Conservation (phyloP, 768 basidiomycete species). For the Auricularia cornea region DNA sequence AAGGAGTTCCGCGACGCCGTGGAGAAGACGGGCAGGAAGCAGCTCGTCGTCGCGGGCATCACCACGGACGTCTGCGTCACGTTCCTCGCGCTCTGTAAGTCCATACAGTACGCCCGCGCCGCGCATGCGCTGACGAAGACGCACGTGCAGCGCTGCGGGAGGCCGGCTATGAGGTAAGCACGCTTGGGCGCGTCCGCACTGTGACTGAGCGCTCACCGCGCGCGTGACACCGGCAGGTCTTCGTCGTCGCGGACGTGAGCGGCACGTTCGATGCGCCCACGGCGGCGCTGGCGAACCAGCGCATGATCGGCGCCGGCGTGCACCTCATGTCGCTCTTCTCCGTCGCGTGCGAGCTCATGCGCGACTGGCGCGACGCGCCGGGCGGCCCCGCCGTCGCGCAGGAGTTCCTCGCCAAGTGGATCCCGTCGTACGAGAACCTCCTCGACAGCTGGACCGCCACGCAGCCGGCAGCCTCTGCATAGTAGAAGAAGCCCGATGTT, state of each 20-base stretch:
- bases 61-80: conserved; percentile 45
- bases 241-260: conserved; percentile 39
- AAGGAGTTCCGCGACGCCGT: conserved; percentile 39
- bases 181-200: no score
- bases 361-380: conserved; percentile 44
- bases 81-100: conserved; percentile 44
- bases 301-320: conserved; percentile 41
- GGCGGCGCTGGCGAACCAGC: conserved; percentile 37
- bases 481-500: no score
- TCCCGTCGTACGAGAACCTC: no score
- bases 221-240: no score
- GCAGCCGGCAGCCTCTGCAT: no score
- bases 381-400: no score
- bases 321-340: conserved; percentile 39
- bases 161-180: conserved; percentile 24
- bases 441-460: no score
- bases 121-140: background rate
- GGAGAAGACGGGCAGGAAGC: conserved; percentile 40
- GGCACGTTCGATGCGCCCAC: conserved; percentile 32
- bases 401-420: no score
- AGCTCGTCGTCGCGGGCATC: conserved; percentile 42
- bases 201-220: no score
- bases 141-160: conserved; percentile 23
- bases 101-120: no score
- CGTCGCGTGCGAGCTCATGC: conserved; percentile 37